Evolutionary conservation across 352 stramenopile genomes (phyloP).

Genomic region (Globisporangium yorkense): DNA sequence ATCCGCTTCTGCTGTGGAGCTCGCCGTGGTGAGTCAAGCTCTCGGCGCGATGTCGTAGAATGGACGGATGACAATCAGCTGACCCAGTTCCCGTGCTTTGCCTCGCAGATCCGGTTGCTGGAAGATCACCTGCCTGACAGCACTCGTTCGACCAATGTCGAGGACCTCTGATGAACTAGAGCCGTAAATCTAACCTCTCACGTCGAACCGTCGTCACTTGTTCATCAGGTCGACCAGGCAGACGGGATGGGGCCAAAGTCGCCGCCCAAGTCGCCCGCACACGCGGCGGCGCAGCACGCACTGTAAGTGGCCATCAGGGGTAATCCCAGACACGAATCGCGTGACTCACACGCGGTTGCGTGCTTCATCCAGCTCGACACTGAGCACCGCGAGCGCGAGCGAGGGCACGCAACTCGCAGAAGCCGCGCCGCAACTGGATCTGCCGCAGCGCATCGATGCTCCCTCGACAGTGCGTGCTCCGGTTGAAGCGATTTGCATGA

Average conservation of each 20-base stretch:
- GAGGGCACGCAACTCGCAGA: constrained; percentile 79
- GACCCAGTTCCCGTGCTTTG: too few species aligned
- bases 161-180: too few species aligned
- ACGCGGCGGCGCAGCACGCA: constrained; percentile 12
- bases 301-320: constrained; percentile 11
- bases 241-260: constrained; percentile 16
- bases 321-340: too few species aligned
- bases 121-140: too few species aligned
- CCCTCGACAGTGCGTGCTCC: constrained; percentile 39
- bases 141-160: too few species aligned
- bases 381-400: constrained; percentile 40
- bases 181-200: too few species aligned
- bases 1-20: too few species aligned
- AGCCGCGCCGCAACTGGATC: constrained; percentile 63
- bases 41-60: too few species aligned
- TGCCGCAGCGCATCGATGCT: constrained; percentile 71
- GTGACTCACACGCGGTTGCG: not conserved
- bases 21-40: too few species aligned
- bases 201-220: not conserved
- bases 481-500: not conserved
- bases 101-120: too few species aligned
- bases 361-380: constrained; percentile 28
- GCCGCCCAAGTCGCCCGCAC: constrained; percentile 31
- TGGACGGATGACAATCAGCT: too few species aligned
- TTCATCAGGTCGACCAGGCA: not conserved